Percentiles rank a stretch among this genome's conserved stretches.
These are phyloP conservation scores for Epipyxis sp. DNA, from an alignment of 108 stramenopile genomes.

Conservation along the genomic window DNA sequence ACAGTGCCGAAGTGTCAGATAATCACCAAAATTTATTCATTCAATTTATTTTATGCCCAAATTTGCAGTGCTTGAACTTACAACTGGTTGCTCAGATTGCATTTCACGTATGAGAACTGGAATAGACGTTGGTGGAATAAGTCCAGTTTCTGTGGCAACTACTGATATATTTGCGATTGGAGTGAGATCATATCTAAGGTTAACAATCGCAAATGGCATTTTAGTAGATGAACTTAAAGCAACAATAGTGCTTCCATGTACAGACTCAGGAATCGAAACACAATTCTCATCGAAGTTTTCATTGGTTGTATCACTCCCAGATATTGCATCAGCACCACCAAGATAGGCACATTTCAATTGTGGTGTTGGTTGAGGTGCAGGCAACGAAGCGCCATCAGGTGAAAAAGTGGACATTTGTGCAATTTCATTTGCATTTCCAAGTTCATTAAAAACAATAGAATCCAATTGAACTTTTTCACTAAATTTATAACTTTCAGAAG, in stretches of 20 bases:
- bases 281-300: background rate
- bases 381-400: background rate
- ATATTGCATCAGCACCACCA: background rate
- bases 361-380: background rate
- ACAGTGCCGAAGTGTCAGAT: no score
- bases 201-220: conserved; percentile 54
- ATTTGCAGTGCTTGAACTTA: no score
- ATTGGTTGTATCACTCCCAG: background rate
- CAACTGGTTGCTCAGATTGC: background rate
- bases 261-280: background rate
- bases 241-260: background rate
- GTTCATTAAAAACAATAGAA: conserved; percentile 87
- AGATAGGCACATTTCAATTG: background rate
- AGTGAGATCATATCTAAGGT: conserved; percentile 92
- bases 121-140: conserved; percentile 90
- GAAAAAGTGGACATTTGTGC: conserved; percentile 4
- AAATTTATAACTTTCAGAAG: conserved; percentile 98
- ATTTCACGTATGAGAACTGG: conserved; percentile 92
- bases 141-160: conserved; percentile 93
- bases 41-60: no score
- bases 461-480: conserved; percentile 93
- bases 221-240: background rate
- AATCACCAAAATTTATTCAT: no score
- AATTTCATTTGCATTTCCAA: conserved; percentile 81
- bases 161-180: conserved; percentile 88